Evolutionary conservation across 768 basidiomycete species (phyloP).

Genomic region (Peribolospora kevripleyi): DNA sequence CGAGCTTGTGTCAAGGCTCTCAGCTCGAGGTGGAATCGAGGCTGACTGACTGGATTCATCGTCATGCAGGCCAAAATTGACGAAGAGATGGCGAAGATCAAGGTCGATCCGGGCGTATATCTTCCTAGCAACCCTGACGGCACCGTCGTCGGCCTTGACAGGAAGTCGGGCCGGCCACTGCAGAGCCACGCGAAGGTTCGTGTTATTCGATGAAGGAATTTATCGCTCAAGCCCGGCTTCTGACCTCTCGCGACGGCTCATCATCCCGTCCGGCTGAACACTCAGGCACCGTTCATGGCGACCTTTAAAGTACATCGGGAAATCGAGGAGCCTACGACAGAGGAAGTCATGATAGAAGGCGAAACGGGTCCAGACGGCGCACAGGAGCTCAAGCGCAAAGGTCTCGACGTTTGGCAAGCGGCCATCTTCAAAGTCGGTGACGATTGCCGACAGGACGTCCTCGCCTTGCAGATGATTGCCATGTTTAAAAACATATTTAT

Average conservation of each 20-base stretch:
- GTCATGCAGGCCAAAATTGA: constrained; percentile 71
- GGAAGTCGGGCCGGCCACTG: constrained; percentile 79
- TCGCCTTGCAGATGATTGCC: constrained; percentile 87
- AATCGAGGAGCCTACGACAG: constrained; percentile 9
- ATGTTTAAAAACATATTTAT: constrained; percentile 99
- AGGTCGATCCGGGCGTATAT: constrained; percentile 83
- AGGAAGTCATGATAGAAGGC: constrained; percentile 3
- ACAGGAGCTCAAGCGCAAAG: constrained; percentile 12
- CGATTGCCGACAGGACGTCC: constrained; percentile 94
- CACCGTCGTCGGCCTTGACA: constrained; percentile 85
- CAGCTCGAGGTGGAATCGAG: not conserved
- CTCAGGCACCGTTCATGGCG: constrained; percentile 97
- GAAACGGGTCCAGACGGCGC: constrained; percentile 8
- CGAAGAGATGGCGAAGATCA: constrained; percentile 93
- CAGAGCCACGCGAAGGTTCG: constrained; percentile 90
- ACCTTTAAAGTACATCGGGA: constrained; percentile 96
- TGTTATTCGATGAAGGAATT: not conserved
- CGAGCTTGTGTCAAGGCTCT: constrained; percentile 11
- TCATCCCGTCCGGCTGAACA: not conserved
- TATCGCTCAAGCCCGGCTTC: not conserved
- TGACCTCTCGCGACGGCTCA: not conserved
- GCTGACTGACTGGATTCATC: constrained; percentile 2
- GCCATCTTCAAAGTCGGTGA: constrained; percentile 99
- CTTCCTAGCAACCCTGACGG: constrained; percentile 95
- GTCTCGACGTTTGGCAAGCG: constrained; percentile 79